Evolutionary conservation across 139 green algal species (phyloP).

Genomic region (Coccomyxa sp.): DNA sequence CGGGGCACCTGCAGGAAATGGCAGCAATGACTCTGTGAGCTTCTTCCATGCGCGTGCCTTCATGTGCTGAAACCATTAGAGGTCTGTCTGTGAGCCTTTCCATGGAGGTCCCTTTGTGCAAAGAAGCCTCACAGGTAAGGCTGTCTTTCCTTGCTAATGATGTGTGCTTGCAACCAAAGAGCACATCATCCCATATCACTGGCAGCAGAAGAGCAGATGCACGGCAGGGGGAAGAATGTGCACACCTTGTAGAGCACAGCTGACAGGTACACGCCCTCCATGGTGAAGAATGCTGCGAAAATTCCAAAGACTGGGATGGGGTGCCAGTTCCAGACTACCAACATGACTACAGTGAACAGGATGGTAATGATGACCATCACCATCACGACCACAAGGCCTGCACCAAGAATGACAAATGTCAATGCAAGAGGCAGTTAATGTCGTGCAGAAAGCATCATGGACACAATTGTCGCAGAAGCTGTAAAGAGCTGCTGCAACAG

Average conservation of each 20-base stretch:
- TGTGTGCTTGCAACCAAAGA: background rate
- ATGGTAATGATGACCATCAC: slow-evolving; percentile 17
- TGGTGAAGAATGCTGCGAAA: background rate
- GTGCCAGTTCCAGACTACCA: slow-evolving; percentile 12
- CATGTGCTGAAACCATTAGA: no score
- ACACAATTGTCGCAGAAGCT: no score
- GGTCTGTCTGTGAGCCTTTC: no score
- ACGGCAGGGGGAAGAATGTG: background rate
- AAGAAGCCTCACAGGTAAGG: no score
- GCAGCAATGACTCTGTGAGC: background rate
- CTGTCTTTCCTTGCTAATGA: no score
- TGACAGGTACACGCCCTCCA: slow-evolving; percentile 8
- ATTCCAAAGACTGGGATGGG: background rate
- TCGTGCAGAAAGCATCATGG: no score
- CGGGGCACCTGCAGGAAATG: slow-evolving; percentile 5
- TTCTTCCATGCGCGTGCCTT: no score
- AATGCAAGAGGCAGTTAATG: background rate
- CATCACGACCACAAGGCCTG: slow-evolving; percentile 9
- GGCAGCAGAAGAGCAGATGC: no score
- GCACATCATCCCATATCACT: background rate
- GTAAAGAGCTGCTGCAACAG: no score
- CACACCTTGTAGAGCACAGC: slow-evolving; percentile 14
- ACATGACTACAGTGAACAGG: slow-evolving; percentile 8
- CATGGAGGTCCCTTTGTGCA: no score
- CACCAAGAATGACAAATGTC: background rate